Evolutionary conservation across 2,329 filamentous ascomycete genomes (phyloP), one percentile per base, ranked within the genome.

Genomic region (Phyllosticta capitalensis): DNA sequence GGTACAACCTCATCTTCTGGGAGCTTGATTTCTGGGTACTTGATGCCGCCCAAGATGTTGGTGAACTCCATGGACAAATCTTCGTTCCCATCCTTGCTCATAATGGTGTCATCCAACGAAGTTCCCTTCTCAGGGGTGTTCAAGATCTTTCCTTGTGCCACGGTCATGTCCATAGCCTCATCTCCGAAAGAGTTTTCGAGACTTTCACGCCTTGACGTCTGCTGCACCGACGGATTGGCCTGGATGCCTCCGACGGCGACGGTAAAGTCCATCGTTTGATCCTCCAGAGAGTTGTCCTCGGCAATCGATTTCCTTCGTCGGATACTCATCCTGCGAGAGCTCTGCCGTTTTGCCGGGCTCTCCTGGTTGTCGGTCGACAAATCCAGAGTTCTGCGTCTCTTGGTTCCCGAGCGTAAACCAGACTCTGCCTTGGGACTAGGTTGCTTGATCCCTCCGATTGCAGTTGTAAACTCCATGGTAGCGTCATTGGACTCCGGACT

Each of bases 381-480:
- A 10, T 74, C 61, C 53, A 76, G 76, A 0, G 75, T 74, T 53
- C 73, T 69, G 30, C 71, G 64, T 55, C 76, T 68, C 67, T 79
- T 79, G 56, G 76, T 71, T 55, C 73, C 74, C 63, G 67, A 72
- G 59, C 66, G 68, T 51, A 64, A 67, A 59, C 63, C 71, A n/a
- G 58, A 61, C 53, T 66, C 63, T 38, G 67, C 64, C 22, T 68
- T 69, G 7, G 63, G 60, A 26, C 62, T 62, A 58, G 65, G 66
- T 24, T 69, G 65, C 28, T 79, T 70, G 56, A 82, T 79, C 58
- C 75, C 76, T 20, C 81, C 81, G 52, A 82, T 72, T 19, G 79
- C 78, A 64, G 78, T 76, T 2, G 81, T 83, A 54, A 83, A 74
- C 52, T 84, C 81, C 80, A 82, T 79, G 26, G 76, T 80, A 63